Evolutionary conservation across 768 basidiomycete genomes (phyloP), one percentile per base, ranked within the genome.

Genomic region (Strobilomyces dryophilus): DNA sequence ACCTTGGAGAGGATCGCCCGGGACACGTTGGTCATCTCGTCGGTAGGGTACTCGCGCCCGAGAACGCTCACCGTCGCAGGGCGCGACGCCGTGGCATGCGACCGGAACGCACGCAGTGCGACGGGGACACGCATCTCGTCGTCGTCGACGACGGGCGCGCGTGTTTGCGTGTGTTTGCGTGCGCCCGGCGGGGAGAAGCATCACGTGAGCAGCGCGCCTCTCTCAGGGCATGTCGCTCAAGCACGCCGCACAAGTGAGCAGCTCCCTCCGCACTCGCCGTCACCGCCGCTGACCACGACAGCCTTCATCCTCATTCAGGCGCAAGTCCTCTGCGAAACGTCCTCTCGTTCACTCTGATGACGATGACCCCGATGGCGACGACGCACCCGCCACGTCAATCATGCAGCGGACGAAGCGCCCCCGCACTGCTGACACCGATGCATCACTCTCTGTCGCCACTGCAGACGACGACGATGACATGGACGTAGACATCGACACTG

Each of bases 1-100:
- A 95, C 73, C 70, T 94, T 95, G 44, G 85, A 79, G 50, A 92
- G 76, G 62, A 99, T 93, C 24, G 92, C 77, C 21, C 89, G 80
- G 1, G 94, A 87, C 37, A 92, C 79, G 71, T 99, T 99, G 37
- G 95, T 90, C 69, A 74, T 78, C 29, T 74, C 70, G 74, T 99
- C 97, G n/a, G 75, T 78, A 2, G 81, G 76, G 72, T 94, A 90
- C n/a, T 72, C 69, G 43, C 76, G 67, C n/a, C 82, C 85, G 11
- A 85, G 77, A 55, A 89, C 79, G 46, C 76, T 73, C 43, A 87
- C 55, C 26, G 61, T 57, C 39, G 58, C 40, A 0, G 56, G 52
- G 12, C 57, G 57, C 47, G 51, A 29, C 35, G 53, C 44, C 26
- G 56, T 34, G 45, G 45, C 55, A 53, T 63, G 53, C 20, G 59